These are phyloP conservation scores for Phlebiopsis flavidoalba DNA, from an alignment of 768 basidiomycete species.

Conservation along the genomic window DNA sequence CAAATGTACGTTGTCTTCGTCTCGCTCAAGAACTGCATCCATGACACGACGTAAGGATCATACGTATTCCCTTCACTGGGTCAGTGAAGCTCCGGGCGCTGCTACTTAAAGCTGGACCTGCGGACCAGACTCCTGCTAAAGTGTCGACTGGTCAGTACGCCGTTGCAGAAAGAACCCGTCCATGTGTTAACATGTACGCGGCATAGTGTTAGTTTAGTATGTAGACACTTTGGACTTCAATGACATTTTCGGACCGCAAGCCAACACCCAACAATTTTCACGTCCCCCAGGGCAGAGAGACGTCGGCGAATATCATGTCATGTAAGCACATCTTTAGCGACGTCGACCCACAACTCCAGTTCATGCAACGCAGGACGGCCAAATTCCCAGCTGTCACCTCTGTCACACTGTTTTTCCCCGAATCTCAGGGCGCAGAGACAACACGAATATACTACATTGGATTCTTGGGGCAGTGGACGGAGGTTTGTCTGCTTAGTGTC, in stretches of 20 bases:
- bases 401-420: conserved; percentile 79
- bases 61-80: conserved; percentile 84
- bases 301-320: conserved; percentile 80
- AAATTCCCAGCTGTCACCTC: conserved; percentile 83
- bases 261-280: conserved; percentile 73
- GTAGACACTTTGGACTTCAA: conserved; percentile 77
- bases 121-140: conserved; percentile 69
- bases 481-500: conserved; percentile 36
- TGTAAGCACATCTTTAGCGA: conserved; percentile 38
- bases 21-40: not conserved
- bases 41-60: conserved; percentile 44
- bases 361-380: conserved; percentile 49
- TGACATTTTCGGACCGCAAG: conserved; percentile 53
- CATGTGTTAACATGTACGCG: not conserved
- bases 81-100: conserved; percentile 81
- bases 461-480: conserved; percentile 76
- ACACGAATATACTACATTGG: conserved; percentile 81
- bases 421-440: conserved; percentile 73
- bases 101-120: conserved; percentile 80
- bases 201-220: conserved; percentile 74
- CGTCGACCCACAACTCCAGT: not conserved
- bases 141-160: conserved; percentile 57
- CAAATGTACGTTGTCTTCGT: conserved; percentile 52
- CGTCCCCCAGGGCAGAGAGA: conserved; percentile 66
- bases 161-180: not conserved